Conservation (phyloP, 768 basidiomycete species). For the Tremella mesenterica region DNA sequence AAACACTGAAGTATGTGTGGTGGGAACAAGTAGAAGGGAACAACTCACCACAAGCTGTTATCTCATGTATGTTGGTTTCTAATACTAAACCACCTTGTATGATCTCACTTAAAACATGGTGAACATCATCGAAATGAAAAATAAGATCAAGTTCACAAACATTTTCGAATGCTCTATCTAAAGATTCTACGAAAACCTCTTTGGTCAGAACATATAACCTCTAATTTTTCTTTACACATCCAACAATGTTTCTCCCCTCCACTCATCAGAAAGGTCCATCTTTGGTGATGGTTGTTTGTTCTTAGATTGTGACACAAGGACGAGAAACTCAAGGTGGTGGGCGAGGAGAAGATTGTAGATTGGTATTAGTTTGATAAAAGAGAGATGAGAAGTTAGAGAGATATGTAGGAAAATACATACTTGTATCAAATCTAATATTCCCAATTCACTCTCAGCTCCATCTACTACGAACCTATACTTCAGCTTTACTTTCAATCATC, state of each 20-base stretch:
- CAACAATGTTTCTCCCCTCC: too few species aligned
- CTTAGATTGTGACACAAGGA: too few species aligned
- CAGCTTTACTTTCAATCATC: not conserved
- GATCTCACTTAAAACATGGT: conserved; percentile 89
- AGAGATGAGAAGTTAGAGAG: not conserved
- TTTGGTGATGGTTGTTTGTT: too few species aligned
- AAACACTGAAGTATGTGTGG: not conserved
- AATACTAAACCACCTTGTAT: conserved; percentile 94
- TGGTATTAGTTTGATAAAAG: not conserved
- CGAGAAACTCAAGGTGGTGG: too few species aligned
- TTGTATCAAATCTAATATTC: conserved; percentile 92
- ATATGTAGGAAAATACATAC: conserved; percentile 50
- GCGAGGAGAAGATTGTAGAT: too few species aligned
- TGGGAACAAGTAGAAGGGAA: not conserved
- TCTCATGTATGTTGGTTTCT: conserved; percentile 57
- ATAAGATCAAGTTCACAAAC: conserved; percentile 97
- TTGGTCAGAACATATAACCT: too few species aligned
- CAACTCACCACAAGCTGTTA: conserved; percentile 35
- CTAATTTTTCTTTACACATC: too few species aligned
- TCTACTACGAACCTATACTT: conserved; percentile 70
- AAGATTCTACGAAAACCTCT: conserved; percentile 92
- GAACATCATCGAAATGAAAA: conserved; percentile 97
- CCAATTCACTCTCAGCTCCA: conserved; percentile 89
- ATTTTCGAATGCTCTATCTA: conserved; percentile 93
- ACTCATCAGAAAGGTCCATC: not conserved